A percentile compares a stretch with the other conserved stretches of the same genome.
Evolutionary conservation across 2,329 filamentous ascomycete genomes (phyloP).

Genomic region (Colletotrichum neosansevieriae): DNA sequence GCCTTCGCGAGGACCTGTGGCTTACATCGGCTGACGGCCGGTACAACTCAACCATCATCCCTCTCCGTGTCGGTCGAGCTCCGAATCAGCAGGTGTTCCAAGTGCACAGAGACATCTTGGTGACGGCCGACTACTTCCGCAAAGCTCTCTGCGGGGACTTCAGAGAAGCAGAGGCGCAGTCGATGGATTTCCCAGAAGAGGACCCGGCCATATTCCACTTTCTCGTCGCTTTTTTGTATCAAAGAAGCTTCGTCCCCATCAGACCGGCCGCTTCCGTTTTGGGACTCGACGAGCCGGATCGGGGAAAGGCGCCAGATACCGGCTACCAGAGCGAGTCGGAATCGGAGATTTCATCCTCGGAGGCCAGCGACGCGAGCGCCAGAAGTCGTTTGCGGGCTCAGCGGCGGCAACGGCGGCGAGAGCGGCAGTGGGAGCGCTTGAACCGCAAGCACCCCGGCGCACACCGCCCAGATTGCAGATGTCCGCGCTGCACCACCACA

Average conservation of each 20-base stretch:
- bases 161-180: constrained; percentile 58
- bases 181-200: constrained; percentile 63
- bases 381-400: constrained; percentile 50
- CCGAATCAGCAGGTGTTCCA: constrained; percentile 60
- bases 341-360: constrained; percentile 49
- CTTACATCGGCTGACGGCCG: constrained; percentile 62
- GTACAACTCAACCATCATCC: constrained; percentile 59
- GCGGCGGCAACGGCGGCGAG: constrained; percentile 50
- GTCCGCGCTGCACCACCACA: constrained; percentile 53
- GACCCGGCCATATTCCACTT: constrained; percentile 65
- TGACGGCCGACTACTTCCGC: constrained; percentile 61
- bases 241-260: constrained; percentile 60
- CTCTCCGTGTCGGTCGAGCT: constrained; percentile 56
- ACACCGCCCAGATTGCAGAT: constrained; percentile 59
- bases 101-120: constrained; percentile 61
- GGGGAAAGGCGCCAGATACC: constrained; percentile 55
- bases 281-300: constrained; percentile 53
- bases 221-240: constrained; percentile 63
- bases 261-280: constrained; percentile 56
- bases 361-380: constrained; percentile 52
- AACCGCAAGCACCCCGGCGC: constrained; percentile 58
- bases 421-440: constrained; percentile 52
- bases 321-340: constrained; percentile 50
- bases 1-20: constrained; percentile 61
- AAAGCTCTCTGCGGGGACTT: constrained; percentile 62